A percentile compares a stretch with the other conserved stretches of the same genome.
Conservation (phyloP, 2,329 filamentous ascomycete species). For the Cercospora zeae-maydis region DNA sequence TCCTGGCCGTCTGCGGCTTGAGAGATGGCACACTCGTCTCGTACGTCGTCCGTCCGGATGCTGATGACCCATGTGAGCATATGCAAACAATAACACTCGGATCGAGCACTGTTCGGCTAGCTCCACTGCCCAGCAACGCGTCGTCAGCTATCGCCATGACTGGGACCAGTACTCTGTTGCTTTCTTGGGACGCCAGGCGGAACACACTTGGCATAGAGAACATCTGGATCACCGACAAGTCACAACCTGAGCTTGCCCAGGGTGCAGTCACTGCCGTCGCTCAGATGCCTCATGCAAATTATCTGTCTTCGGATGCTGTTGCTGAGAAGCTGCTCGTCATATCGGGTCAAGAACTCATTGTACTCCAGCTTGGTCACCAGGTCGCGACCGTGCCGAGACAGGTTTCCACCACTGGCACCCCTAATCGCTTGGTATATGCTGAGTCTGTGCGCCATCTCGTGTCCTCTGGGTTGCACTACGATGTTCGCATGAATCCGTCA, state of each 20-base stretch:
- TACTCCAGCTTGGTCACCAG: conserved; percentile 19
- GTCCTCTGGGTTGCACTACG: conserved; percentile 43
- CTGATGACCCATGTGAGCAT: conserved; percentile 9
- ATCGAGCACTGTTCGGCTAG: conserved; percentile 30
- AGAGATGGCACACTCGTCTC: conserved; percentile 31
- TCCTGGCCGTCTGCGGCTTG: conserved; percentile 30
- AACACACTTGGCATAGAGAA: conserved; percentile 22
- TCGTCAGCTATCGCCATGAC: conserved; percentile 27
- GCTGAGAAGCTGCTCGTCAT: conserved; percentile 29
- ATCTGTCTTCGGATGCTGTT: conserved; percentile 19
- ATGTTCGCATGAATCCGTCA: conserved; percentile 30
- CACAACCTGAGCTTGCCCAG: conserved; percentile 28
- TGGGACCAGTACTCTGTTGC: conserved; percentile 26
- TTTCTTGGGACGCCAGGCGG: conserved; percentile 25
- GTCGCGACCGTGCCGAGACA: conserved; percentile 31
- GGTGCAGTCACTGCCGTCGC: conserved; percentile 24
- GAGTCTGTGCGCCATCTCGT: conserved; percentile 43
- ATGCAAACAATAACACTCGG: conserved; percentile 21
- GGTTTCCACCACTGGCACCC: conserved; percentile 30
- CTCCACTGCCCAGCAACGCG: conserved; percentile 11
- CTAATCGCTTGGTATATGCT: conserved; percentile 32
- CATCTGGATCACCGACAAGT: conserved; percentile 32
- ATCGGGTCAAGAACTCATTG: conserved; percentile 25
- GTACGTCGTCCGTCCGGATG: conserved; percentile 13
- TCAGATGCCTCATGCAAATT: conserved; percentile 24